These are phyloP conservation scores for Globisporangium rhizosaccharum DNA, from an alignment of 352 stramenopile species.

Conservation along the genomic window DNA sequence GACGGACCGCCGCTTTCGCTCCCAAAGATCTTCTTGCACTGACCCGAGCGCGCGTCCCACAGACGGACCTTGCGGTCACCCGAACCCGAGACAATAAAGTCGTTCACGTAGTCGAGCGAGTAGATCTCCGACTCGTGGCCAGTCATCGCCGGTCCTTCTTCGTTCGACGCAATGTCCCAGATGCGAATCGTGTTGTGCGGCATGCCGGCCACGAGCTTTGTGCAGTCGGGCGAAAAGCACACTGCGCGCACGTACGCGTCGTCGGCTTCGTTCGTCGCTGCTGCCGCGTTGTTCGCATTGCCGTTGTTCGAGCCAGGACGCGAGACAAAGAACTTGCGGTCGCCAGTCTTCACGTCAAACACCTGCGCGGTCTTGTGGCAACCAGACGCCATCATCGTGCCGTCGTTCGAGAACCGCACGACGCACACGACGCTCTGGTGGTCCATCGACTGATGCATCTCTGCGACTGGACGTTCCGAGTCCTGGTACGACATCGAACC, in stretches of 20 bases:
- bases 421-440: slow-evolving; percentile 87
- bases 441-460: slow-evolving; percentile 88
- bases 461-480: slow-evolving; percentile 68
- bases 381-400: slow-evolving; percentile 80
- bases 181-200: slow-evolving; percentile 85
- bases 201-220: slow-evolving; percentile 84
- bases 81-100: slow-evolving; percentile 84
- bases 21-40: slow-evolving; percentile 84
- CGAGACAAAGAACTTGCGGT: slow-evolving; percentile 78
- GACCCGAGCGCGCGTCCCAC: slow-evolving; percentile 74
- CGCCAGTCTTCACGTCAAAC: slow-evolving; percentile 81
- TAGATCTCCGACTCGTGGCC: slow-evolving; percentile 87
- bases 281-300: slow-evolving; percentile 22
- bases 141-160: slow-evolving; percentile 76
- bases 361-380: slow-evolving; percentile 86
- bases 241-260: slow-evolving; percentile 81
- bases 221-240: slow-evolving; percentile 81
- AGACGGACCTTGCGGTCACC: slow-evolving; percentile 79
- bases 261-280: slow-evolving; percentile 58
- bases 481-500: slow-evolving; percentile 65
- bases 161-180: slow-evolving; percentile 84
- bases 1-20: slow-evolving; percentile 74
- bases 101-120: slow-evolving; percentile 81
- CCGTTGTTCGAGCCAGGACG: slow-evolving; percentile 46
- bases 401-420: slow-evolving; percentile 79